Percentiles rank a stretch among this genome's conserved stretches.
Conservation (phyloP, 2,329 filamentous ascomycete genomes). For the Neonectria hederae region DNA sequence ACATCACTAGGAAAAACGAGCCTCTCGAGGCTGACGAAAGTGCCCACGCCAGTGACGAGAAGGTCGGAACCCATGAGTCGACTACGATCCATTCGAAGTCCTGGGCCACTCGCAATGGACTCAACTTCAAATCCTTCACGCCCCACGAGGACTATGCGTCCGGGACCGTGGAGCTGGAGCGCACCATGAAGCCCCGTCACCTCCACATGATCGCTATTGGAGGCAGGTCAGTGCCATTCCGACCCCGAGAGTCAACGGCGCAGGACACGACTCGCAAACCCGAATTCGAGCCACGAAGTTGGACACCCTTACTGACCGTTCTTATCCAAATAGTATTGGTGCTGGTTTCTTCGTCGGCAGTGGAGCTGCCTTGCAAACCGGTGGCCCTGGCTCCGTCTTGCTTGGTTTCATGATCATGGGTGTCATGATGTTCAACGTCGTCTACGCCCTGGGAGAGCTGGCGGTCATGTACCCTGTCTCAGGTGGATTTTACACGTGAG, state of each 20-base stretch:
- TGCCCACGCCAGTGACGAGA: slow-evolving; percentile 31
- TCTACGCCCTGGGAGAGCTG: slow-evolving; percentile 69
- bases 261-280: neutral
- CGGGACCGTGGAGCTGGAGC: slow-evolving; percentile 37
- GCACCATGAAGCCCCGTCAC: slow-evolving; percentile 41
- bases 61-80: slow-evolving; percentile 22
- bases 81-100: slow-evolving; percentile 22
- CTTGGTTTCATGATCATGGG: slow-evolving; percentile 65
- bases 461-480: slow-evolving; percentile 53
- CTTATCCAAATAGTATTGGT: slow-evolving; percentile 52
- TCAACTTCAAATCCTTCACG: slow-evolving; percentile 36
- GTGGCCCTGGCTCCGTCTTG: slow-evolving; percentile 52
- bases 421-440: slow-evolving; percentile 68
- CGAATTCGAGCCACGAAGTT: neutral
- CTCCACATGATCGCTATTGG: slow-evolving; percentile 44
- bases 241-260: neutral
- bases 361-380: slow-evolving; percentile 51
- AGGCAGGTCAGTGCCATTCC: slow-evolving; percentile 33
- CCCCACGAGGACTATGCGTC: slow-evolving; percentile 34
- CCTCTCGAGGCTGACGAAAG: slow-evolving; percentile 26
- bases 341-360: slow-evolving; percentile 71
- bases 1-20: slow-evolving; percentile 30
- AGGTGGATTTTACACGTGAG: slow-evolving; percentile 63
- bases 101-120: slow-evolving; percentile 41
- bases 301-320: slow-evolving; percentile 1